phyloP scores from a whole-genome alignment of 495 filamentous ascomycete genomes.

The Aspergillus incahuasiensis region DNA sequence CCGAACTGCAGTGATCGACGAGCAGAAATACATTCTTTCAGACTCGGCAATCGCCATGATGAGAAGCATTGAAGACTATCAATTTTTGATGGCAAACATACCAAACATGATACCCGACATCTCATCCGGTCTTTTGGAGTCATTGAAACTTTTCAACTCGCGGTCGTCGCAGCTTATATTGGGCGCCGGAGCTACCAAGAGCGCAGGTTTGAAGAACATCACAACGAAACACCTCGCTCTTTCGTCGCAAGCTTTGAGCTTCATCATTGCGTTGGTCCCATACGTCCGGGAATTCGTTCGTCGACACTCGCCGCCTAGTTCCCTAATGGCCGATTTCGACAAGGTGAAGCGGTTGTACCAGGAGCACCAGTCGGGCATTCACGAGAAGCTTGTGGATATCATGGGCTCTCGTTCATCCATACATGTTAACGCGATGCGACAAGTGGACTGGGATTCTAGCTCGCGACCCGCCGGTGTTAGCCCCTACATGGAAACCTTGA shows the following conservation, averaged over 20 bases:
- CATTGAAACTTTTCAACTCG: slow-evolving; percentile 88
- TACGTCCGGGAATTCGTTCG: slow-evolving; percentile 89
- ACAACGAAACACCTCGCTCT: slow-evolving; percentile 93
- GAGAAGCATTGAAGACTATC: slow-evolving; percentile 72
- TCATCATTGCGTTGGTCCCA: slow-evolving; percentile 81
- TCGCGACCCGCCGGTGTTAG: slow-evolving; percentile 42
- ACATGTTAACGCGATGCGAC: slow-evolving; percentile 71
- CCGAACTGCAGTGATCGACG: slow-evolving; percentile 73
- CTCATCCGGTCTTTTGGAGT: slow-evolving; percentile 63
- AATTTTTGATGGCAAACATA: slow-evolving; percentile 76
- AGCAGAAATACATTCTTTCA: slow-evolving; percentile 80
- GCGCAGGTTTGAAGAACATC: slow-evolving; percentile 93
- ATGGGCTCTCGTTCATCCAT: slow-evolving; percentile 74
- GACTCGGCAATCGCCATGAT: slow-evolving; percentile 76
- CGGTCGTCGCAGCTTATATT: slow-evolving; percentile 90
- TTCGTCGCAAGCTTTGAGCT: slow-evolving; percentile 83
- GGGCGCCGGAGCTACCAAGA: slow-evolving; percentile 84
- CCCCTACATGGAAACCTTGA: slow-evolving; percentile 85
- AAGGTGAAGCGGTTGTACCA: slow-evolving; percentile 84
- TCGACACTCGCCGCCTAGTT: slow-evolving; percentile 61
- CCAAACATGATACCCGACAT: slow-evolving; percentile 86
- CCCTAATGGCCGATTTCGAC: slow-evolving; percentile 84
- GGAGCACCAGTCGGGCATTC: slow-evolving; percentile 89
- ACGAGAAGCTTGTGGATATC: slow-evolving; percentile 94
- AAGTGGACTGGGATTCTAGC: slow-evolving; percentile 66